phyloP scores from a whole-genome alignment of 2,329 filamentous ascomycete species.

The Monosporascus sp. region DNA sequence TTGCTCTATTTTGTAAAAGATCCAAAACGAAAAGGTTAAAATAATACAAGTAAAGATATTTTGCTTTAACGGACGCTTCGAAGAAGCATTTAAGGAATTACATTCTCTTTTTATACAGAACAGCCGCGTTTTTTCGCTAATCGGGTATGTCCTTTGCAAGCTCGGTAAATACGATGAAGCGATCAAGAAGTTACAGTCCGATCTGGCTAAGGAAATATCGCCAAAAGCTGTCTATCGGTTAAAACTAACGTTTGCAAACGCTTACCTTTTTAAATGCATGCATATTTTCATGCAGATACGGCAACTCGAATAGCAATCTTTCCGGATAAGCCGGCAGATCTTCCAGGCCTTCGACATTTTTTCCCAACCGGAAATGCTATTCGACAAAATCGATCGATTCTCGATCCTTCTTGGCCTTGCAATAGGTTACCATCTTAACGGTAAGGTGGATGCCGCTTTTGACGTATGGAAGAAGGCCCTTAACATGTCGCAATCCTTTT shows the following conservation, averaged over 20 bases:
- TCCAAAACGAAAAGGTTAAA: no score
- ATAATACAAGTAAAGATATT: no score
- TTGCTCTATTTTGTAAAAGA: no score
- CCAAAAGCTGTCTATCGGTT: not conserved
- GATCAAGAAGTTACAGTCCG: not conserved
- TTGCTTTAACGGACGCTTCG: not conserved
- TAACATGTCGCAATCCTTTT: not conserved
- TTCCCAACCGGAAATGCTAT: not conserved
- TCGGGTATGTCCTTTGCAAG: slow-evolving; percentile 3
- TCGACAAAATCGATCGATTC: not conserved
- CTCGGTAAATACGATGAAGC: slow-evolving; percentile 2
- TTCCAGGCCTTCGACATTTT: not conserved
- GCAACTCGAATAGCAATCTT: not conserved
- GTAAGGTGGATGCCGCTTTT: not conserved
- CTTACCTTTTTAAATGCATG: slow-evolving; percentile 1
- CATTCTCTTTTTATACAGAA: not conserved
- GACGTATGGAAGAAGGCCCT: slow-evolving; percentile 1
- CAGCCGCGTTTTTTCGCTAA: not conserved
- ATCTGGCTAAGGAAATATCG: not conserved
- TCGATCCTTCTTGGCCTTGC: slow-evolving; percentile 1
- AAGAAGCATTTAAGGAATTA: not conserved
- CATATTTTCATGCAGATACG: not conserved
- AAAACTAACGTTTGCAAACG: not conserved
- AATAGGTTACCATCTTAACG: not conserved
- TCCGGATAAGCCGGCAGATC: not conserved